Conservation (phyloP, 805 yeast genomes). For the Saccharomyces kudriavzevii region DNA sequence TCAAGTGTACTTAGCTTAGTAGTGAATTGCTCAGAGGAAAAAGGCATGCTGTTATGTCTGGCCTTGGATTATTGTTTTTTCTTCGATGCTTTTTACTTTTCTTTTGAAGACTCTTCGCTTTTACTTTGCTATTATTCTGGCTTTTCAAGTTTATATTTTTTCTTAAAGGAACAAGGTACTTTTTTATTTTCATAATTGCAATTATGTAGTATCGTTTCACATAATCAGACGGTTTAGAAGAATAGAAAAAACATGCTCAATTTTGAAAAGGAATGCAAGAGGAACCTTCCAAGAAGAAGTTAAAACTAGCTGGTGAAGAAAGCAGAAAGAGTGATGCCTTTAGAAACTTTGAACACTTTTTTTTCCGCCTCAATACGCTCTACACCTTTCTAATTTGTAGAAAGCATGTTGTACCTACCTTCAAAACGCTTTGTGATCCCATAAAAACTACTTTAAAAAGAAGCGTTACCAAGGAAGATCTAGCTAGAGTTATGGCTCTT, state of each 20-base stretch:
- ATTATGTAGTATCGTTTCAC: not conserved
- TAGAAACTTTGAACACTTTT: constrained; percentile 39
- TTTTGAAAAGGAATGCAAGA: not conserved
- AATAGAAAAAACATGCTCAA: not conserved
- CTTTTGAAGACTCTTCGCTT: not conserved
- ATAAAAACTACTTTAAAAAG: constrained; percentile 44
- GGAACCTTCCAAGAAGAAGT: constrained; percentile 7
- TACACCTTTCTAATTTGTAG: constrained; percentile 56
- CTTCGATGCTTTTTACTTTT: not conserved
- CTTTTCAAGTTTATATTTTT: not conserved
- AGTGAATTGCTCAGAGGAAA: constrained; percentile 23
- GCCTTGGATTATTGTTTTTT: not conserved
- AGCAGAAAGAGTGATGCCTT: constrained; percentile 27
- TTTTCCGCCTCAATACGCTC: constrained; percentile 48
- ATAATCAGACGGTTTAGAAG: not conserved
- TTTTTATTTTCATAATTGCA: not conserved
- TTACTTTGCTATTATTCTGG: not conserved
- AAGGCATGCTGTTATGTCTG: constrained; percentile 15
- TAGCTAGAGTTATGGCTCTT: constrained; percentile 53
- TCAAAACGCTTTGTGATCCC: constrained; percentile 44
- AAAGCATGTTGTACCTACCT: constrained; percentile 52
- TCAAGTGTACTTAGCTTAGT: constrained; percentile 22
- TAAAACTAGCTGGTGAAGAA: not conserved
- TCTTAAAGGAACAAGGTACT: not conserved
- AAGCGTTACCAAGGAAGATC: constrained; percentile 42